Evolutionary conservation across 306 rosid genomes (phyloP).

Genomic region (Castanea mollissima): DNA sequence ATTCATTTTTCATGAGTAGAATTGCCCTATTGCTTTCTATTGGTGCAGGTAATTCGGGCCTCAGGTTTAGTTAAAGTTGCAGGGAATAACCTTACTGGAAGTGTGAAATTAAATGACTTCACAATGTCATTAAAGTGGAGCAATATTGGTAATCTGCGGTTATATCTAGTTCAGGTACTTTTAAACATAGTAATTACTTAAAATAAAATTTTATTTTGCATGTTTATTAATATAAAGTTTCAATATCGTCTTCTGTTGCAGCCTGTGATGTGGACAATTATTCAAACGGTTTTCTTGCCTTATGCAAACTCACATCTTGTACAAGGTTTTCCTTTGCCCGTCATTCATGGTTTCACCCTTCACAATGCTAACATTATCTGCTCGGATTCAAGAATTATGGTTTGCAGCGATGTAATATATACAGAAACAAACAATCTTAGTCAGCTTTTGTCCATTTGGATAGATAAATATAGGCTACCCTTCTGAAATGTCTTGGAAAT

Average conservation of each 20-base stretch:
- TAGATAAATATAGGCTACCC: background rate
- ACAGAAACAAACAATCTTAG: slow-evolving; percentile 27
- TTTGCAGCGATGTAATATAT: slow-evolving; percentile 59
- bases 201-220: background rate
- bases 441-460: slow-evolving; percentile 8
- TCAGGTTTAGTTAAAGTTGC: slow-evolving; percentile 54
- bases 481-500: slow-evolving; percentile 16
- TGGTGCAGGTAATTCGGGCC: slow-evolving; percentile 56
- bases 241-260: slow-evolving; percentile 34
- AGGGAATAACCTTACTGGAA: slow-evolving; percentile 75
- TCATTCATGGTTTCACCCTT: slow-evolving; percentile 68
- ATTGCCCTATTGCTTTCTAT: slow-evolving; percentile 11
- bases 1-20: slow-evolving; percentile 6
- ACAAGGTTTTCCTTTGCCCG: slow-evolving; percentile 76
- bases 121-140: slow-evolving; percentile 87
- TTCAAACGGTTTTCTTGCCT: slow-evolving; percentile 74
- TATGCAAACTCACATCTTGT: slow-evolving; percentile 61
- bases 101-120: slow-evolving; percentile 53
- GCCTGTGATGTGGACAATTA: slow-evolving; percentile 70
- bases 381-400: slow-evolving; percentile 57
- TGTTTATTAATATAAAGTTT: slow-evolving; percentile 6
- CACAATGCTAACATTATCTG: slow-evolving; percentile 56
- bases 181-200: background rate
- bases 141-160: slow-evolving; percentile 67
- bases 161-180: slow-evolving; percentile 76